phyloP scores from a whole-genome alignment of 2,329 filamentous ascomycete species.

The Cyanodermella asteris region DNA sequence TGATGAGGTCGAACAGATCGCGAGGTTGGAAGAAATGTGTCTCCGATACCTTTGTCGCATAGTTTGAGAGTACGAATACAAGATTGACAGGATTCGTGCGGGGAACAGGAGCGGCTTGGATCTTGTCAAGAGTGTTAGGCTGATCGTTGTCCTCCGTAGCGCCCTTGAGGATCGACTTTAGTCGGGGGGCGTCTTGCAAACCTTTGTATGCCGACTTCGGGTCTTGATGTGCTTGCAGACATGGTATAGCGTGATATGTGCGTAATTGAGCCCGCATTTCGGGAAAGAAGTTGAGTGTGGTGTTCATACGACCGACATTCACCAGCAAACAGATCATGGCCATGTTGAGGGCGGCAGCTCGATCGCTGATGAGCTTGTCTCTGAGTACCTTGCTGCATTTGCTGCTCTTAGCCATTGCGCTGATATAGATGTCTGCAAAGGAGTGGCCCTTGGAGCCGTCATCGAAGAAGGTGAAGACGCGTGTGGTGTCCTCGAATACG shows the following conservation, averaged over 20 bases:
- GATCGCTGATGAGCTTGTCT: slow-evolving; percentile 84
- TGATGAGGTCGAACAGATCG: slow-evolving; percentile 93
- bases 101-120: slow-evolving; percentile 46
- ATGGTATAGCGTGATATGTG: slow-evolving; percentile 95
- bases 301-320: slow-evolving; percentile 97
- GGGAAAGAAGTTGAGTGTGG: slow-evolving; percentile 94
- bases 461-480: slow-evolving; percentile 80
- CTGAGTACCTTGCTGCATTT: slow-evolving; percentile 98
- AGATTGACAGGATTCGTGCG: slow-evolving; percentile 93
- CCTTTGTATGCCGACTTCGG: slow-evolving; percentile 96
- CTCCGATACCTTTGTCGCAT: slow-evolving; percentile 78
- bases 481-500: slow-evolving; percentile 38
- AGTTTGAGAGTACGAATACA: slow-evolving; percentile 82
- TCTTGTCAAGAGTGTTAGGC: slow-evolving; percentile 61
- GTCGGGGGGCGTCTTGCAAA: slow-evolving; percentile 78
- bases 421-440: slow-evolving; percentile 93
- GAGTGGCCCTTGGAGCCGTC: slow-evolving; percentile 50
- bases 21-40: slow-evolving; percentile 65
- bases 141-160: slow-evolving; percentile 81
- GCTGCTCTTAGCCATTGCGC: slow-evolving; percentile 94
- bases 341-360: slow-evolving; percentile 87
- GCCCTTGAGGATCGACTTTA: slow-evolving; percentile 94
- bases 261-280: slow-evolving; percentile 96
- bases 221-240: slow-evolving; percentile 82
- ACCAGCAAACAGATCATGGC: slow-evolving; percentile 97